Percentiles rank a stretch among this genome's conserved stretches.
phyloP scores from a whole-genome alignment of 805 yeast genomes.

The Wickerhamomyces ciferrii region DNA sequence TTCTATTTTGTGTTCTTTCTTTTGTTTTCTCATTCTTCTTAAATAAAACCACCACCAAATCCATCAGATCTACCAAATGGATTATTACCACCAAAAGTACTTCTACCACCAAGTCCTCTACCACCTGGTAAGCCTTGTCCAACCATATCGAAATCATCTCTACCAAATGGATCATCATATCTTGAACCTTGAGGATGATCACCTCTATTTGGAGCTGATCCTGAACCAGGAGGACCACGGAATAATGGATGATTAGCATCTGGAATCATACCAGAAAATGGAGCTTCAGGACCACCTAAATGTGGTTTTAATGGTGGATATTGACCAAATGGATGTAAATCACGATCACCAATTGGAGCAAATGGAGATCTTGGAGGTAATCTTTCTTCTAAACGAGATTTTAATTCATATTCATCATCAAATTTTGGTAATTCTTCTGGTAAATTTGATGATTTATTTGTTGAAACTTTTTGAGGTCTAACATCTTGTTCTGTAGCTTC shows the following conservation, averaged over 20 bases:
- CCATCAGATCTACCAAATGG: constrained; percentile 1
- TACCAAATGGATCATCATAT: constrained; percentile 45
- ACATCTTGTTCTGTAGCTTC: too few species aligned
- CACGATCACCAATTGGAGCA: constrained; percentile 43
- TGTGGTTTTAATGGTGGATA: constrained; percentile 39
- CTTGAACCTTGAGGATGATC: constrained; percentile 40
- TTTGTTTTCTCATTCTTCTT: too few species aligned
- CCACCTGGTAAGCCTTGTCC: constrained; percentile 43
- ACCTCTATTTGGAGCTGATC: constrained; percentile 1
- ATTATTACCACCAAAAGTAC: constrained; percentile 3
- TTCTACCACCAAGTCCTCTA: constrained; percentile 18
- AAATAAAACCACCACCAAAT: background rate
- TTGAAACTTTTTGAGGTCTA: too few species aligned
- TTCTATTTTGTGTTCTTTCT: too few species aligned
- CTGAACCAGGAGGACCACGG: background rate
- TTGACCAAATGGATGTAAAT: constrained; percentile 43
- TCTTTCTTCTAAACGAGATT: background rate
- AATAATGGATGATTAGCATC: constrained; percentile 48
- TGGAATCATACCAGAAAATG: constrained; percentile 50
- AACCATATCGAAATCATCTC: constrained; percentile 36
- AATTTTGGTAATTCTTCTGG: constrained; percentile 38
- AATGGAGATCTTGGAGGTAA: background rate
- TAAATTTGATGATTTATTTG: background rate
- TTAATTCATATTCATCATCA: constrained; percentile 45
- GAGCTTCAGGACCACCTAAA: constrained; percentile 24